Base-by-base conservation (phyloP, 768 basidiomycete species). In the Amanita pallidorosea region DNA sequence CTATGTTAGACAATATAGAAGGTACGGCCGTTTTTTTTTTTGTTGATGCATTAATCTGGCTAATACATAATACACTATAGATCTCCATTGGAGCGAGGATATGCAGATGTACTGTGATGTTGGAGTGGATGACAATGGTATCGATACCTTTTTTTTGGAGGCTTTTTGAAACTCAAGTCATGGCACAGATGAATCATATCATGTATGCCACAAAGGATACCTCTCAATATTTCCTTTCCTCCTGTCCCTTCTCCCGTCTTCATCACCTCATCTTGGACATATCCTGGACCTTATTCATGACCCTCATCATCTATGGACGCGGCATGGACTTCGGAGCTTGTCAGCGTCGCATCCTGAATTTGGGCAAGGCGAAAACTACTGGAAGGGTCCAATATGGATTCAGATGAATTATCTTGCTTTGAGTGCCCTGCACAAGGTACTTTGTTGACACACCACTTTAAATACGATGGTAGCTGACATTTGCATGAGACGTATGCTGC, bases 381-480 rank as follows among this genome's bases (percentile, higher is more conserved):
- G 94, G 94, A 85, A 85, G 59, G 93, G 95, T 1, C 89, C 94
- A 2, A 86, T 98, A 45, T 97, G 94, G 94, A 77, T 96, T 34
- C 94, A 91, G 64, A 94, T 98, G 87, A 97, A 98, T 66, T 98
- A 92, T 62, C 75, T 98, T 54, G 82, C 85, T 13, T 70, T 98
- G 47, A 74, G 79, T 23, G 79, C 91, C 11, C 67, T 98, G 52
- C 73, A 90, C 62, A 86, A 83, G 66, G 90, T 88, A 25, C 7
- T 23, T 13, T 34, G 17, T 15, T 15, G n/a, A 13, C 2, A 33
- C 7, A 29, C 25, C 22, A n/a, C 18, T 50, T 69, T 56, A 15
- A 25, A 17, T 40, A 12, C 41, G 12, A 20, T 20, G 13, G 11
- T 31, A 9, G 47, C 29, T 42, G 17, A 42, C 5, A 7, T 35